Evolutionary conservation across 192 early-diverging fungal species (phyloP), one percentile per base, ranked within the genome.

Genomic region (Coemansia sp.): DNA sequence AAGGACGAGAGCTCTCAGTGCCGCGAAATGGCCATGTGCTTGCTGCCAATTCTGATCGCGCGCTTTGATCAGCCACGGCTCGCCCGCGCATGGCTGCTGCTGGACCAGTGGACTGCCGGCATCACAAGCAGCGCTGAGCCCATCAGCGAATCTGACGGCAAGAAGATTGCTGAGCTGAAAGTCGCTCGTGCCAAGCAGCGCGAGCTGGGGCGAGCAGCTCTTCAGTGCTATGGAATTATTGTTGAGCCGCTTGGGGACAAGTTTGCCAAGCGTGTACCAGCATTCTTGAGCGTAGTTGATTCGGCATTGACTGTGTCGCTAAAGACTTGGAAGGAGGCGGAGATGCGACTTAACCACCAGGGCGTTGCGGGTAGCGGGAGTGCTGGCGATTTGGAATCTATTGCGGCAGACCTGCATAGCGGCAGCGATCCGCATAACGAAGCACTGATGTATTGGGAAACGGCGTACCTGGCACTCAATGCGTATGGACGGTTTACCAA

Each of bases 1-100:
- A 93, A 94, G 47, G 97, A 99, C 56, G 93, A 96, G 20, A 90
- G 90, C n/a, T 59, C 84, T 18, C 90, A 94, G 60, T 98, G 96
- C 57, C 82, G 94, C 20, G 88, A 91, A 73, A 93, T 96, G 86
- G 82, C 92, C 0, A 87, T 84, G 11, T 69, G 69, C 6, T 58
- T 97, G 50, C 82, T 96, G 52, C 86, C 88, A 26, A 47, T 54
- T 5, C 72, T 97, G 0, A 50, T 95, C 10, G 50, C 62, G 20
- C 80, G 88, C 23, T 81, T 88, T 59, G 83, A 86, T 53, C 77
- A 73, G 18, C 63, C 68, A 9, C 80, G 81, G 14, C 53, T 88
- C 35, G 74, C 82, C 7, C 91, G 87, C 28, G 68, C 83, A 19
- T 84, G 88, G 63, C 55, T 79, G 12, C 50, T 96, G 41, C 63